These are phyloP conservation scores for Vicia villosa DNA, from an alignment of 306 rosid genomes.

Conservation along the genomic window DNA sequence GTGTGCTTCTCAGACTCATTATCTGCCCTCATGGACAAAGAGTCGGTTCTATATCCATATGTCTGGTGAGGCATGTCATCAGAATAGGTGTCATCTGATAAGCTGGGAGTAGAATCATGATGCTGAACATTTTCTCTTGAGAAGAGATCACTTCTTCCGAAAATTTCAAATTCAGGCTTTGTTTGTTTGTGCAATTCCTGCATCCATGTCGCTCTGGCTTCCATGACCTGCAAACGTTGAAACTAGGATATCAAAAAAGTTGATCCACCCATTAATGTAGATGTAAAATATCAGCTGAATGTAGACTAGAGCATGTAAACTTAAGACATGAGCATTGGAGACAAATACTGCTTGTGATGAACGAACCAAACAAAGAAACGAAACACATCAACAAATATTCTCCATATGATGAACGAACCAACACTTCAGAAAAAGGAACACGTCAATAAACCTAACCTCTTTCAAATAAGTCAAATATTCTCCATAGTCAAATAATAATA, in stretches of 20 bases:
- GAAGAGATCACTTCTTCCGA: constrained; percentile 51
- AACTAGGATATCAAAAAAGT: constrained; percentile 27
- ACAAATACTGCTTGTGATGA: constrained; percentile 18
- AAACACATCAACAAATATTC: background rate
- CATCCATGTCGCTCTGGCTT: constrained; percentile 92
- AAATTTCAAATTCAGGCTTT: constrained; percentile 54
- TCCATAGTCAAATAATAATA: constrained; percentile 11
- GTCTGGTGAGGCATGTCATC: constrained; percentile 46
- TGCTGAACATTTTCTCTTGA: constrained; percentile 46
- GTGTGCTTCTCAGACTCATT: constrained; percentile 54
- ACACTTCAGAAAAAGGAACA: background rate
- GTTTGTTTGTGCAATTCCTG: constrained; percentile 80
- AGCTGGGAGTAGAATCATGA: constrained; percentile 47
- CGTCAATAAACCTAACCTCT: constrained; percentile 11
- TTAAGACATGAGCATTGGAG: background rate
- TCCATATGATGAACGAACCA: constrained; percentile 13
- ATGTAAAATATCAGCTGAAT: constrained; percentile 12
- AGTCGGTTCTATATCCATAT: constrained; percentile 43
- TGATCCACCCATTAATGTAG: constrained; percentile 18
- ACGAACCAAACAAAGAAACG: constrained; percentile 8
- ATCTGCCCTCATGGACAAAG: constrained; percentile 46
- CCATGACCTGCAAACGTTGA: constrained; percentile 66
- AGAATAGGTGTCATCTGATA: constrained; percentile 48
- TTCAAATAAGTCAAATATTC: constrained; percentile 1
- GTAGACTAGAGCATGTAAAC: background rate